Base-by-base conservation (phyloP, 768 basidiomycete species). In the Butyriboletus loyo region DNA sequence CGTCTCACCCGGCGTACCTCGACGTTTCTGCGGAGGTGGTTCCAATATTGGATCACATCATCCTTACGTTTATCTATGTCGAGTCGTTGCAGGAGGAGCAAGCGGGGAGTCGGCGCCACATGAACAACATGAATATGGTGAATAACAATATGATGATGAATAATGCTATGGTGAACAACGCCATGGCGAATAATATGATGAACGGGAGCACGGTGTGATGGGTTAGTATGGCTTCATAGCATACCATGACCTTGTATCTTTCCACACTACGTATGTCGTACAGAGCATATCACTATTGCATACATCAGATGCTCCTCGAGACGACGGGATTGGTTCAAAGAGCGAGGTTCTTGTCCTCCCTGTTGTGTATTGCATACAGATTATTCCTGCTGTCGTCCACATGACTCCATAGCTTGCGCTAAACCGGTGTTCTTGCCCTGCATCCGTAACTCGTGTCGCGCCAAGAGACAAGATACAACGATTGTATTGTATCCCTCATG, bases 41-140 rank as follows among this genome's bases (percentile, higher is more conserved):
- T 27, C 25, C 49, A 35, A 62, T 70, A 49, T 24, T 64, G 50
- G 67, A 69, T 50, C 53, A 61, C 11, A 37, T 68, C 45, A 55
- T 69, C 19, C 49, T 68, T 38, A 69, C 66, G 0, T 70, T 66
- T 38, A 30, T 62, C 37, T 65, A 57, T 22, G 21, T 57, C 0
- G 64, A 66, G 44, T 52, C 28, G n/a, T 42, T 66, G 48, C 59
- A 62, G 50, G 28, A 50, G 35, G 48, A 55, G 15, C 52, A 21
- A 24, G 9, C 6, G n/a, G 17, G 43, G 19, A 39, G 41, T 1
- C 38, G 21, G 11, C 4, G 14, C 6, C 5, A 31, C 5, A 5
- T 39, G n/a, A n/a, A n/a, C 19, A 21, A 35, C 45, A 35, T 34
- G 34, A 15, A 17, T 4, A n/a, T 17, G 11, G n/a, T n/a, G n/a